Conservation (phyloP, 2,329 filamentous ascomycete genomes). For the Cladosporium velox region DNA sequence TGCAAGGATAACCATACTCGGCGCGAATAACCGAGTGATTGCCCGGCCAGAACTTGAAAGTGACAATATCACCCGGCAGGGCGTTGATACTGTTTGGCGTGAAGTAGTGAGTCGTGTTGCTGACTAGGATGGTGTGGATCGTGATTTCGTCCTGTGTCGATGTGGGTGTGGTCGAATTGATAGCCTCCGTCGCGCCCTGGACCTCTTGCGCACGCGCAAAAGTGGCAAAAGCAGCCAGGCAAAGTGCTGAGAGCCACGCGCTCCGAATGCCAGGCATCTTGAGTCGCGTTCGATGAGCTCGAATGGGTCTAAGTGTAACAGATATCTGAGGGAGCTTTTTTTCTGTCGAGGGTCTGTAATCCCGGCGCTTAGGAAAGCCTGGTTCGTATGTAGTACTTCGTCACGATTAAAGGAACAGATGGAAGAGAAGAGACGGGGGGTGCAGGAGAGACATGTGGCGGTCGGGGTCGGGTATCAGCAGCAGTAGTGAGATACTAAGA, state of each 20-base stretch:
- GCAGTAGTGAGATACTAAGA: background rate
- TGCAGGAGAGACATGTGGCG: slow-evolving; percentile 15
- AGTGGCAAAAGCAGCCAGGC: background rate
- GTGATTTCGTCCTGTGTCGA: slow-evolving; percentile 26
- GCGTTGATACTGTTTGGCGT: slow-evolving; percentile 42
- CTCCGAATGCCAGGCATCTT: background rate
- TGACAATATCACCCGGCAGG: slow-evolving; percentile 43
- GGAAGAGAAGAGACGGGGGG: slow-evolving; percentile 1
- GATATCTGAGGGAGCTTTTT: background rate
- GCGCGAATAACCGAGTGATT: slow-evolving; percentile 48
- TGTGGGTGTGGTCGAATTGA: slow-evolving; percentile 21
- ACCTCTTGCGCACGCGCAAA: slow-evolving; percentile 9
- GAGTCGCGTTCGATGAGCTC: background rate
- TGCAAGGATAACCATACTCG: slow-evolving; percentile 45
- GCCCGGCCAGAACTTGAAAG: slow-evolving; percentile 45
- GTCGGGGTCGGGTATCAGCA: slow-evolving; percentile 1
- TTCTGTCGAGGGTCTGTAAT: background rate
- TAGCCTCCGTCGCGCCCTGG: slow-evolving; percentile 18
- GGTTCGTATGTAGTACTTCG: background rate
- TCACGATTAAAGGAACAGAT: background rate
- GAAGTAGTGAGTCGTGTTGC: slow-evolving; percentile 40
- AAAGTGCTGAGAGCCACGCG: slow-evolving; percentile 3
- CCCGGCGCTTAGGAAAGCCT: slow-evolving; percentile 7
- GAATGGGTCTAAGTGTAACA: background rate
- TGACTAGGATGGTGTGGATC: slow-evolving; percentile 41